Conservation (phyloP, 345 rosid genomes). For the Sonneratia caseolaris region DNA sequence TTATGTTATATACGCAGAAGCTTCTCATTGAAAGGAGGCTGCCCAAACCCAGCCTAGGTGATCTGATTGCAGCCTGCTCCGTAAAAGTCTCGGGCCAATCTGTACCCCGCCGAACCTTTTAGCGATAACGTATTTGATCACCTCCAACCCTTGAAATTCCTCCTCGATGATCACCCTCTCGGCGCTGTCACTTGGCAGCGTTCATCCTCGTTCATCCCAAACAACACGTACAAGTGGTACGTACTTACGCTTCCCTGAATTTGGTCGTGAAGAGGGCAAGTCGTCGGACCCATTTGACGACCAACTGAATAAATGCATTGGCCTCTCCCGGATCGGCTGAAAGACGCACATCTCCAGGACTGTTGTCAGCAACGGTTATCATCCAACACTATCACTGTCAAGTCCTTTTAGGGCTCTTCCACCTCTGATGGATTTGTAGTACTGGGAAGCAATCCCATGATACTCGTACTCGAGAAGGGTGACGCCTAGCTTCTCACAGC, state of each 20-base stretch:
- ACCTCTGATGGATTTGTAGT: conserved; percentile 31
- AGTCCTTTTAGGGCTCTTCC: too few relatives aligned
- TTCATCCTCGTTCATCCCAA: conserved; percentile 26
- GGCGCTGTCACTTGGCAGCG: conserved; percentile 19
- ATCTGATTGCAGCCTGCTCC: conserved; percentile 39
- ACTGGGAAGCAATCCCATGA: conserved; percentile 23
- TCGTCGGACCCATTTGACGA: conserved; percentile 27
- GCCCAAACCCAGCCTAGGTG: conserved; percentile 35
- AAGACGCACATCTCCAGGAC: conserved; percentile 33
- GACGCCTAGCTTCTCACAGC: conserved; percentile 29
- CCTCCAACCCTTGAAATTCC: conserved; percentile 23
- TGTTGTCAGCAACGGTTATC: conserved; percentile 21
- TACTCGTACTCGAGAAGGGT: conserved; percentile 26
- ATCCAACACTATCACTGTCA: too few relatives aligned
- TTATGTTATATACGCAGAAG: conserved; percentile 16
- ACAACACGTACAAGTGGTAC: conserved; percentile 32
- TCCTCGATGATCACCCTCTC: conserved; percentile 25
- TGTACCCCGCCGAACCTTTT: conserved; percentile 34
- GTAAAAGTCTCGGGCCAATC: conserved; percentile 44
- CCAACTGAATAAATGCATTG: conserved; percentile 24
- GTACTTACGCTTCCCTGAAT: conserved; percentile 28
- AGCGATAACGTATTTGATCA: conserved; percentile 30
- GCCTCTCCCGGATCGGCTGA: conserved; percentile 24
- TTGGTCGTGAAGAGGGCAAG: conserved; percentile 38
- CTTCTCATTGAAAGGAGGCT: conserved; percentile 22